These are phyloP conservation scores for Saturnispora sanitii DNA, from an alignment of 805 yeast genomes.

Conservation along the genomic window DNA sequence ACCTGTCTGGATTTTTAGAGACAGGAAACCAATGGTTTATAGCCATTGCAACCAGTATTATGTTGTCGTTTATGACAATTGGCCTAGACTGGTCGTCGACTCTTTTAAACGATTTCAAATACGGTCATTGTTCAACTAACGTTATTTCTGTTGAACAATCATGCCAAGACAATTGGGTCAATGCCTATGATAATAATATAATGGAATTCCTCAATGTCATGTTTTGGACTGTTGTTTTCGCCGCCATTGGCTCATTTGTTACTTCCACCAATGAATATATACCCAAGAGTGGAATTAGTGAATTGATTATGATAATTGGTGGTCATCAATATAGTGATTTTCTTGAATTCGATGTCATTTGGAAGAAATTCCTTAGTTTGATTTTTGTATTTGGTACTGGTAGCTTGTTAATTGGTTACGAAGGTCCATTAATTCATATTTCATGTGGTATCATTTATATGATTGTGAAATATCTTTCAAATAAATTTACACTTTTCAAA, in stretches of 20 bases:
- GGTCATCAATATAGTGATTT: conserved; percentile 52
- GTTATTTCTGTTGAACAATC: conserved; percentile 22
- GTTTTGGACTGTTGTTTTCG: conserved; percentile 30
- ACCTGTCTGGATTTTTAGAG: background rate
- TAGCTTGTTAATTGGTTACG: conserved; percentile 78
- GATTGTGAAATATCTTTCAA: conserved; percentile 26
- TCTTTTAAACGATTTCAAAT: conserved; percentile 42
- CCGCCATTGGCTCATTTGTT: conserved; percentile 29
- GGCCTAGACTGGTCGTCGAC: conserved; percentile 40
- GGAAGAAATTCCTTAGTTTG: conserved; percentile 48
- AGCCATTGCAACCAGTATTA: conserved; percentile 34
- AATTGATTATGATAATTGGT: conserved; percentile 54
- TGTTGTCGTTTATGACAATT: conserved; percentile 40
- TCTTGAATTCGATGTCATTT: conserved; percentile 41
- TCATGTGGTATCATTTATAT: conserved; percentile 48
- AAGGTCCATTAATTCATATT: conserved; percentile 79
- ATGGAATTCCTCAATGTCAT: conserved; percentile 23
- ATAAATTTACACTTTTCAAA: conserved; percentile 10
- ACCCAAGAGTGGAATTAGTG: conserved; percentile 60
- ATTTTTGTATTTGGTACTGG: conserved; percentile 53
- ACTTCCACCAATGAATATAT: conserved; percentile 30
- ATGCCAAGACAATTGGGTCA: conserved; percentile 25
- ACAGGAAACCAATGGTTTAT: conserved; percentile 35
- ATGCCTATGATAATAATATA: conserved; percentile 7
- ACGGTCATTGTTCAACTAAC: conserved; percentile 38